Conservation (phyloP, 495 filamentous ascomycete species). For the Penicillium crystallinum region DNA sequence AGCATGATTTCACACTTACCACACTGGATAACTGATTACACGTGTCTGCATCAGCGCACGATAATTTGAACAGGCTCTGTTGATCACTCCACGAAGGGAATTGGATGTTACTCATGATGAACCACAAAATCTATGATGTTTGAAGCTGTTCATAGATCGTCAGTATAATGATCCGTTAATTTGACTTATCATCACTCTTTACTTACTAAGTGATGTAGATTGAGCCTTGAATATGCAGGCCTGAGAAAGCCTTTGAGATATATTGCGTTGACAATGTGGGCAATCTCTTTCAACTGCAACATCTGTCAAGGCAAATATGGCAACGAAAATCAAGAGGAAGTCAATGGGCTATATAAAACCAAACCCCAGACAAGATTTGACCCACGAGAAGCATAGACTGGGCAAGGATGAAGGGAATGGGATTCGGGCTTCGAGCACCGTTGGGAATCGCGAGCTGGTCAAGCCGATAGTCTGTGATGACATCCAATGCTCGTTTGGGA, state of each 20-base stretch:
- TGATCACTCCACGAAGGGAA: slow-evolving; percentile 29
- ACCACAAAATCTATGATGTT: not conserved
- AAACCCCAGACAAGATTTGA: not conserved
- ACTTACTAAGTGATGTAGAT: not conserved
- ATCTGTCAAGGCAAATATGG: slow-evolving; percentile 4
- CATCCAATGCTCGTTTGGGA: slow-evolving; percentile 1
- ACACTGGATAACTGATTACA: slow-evolving; percentile 24
- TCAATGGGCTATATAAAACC: slow-evolving; percentile 12
- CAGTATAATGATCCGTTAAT: not conserved
- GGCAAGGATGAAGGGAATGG: not conserved
- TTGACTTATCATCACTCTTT: not conserved
- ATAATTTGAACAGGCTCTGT: slow-evolving; percentile 27
- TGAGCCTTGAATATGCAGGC: not conserved
- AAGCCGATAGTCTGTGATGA: slow-evolving; percentile 7
- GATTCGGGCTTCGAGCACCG: slow-evolving; percentile 2
- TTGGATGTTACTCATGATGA: slow-evolving; percentile 24
- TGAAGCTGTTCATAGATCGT: not conserved
- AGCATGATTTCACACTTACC: slow-evolving; percentile 18
- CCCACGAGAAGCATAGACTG: slow-evolving; percentile 7
- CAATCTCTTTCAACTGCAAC: not conserved
- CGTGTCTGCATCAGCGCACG: slow-evolving; percentile 27
- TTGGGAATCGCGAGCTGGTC: not conserved
- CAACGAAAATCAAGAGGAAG: not conserved
- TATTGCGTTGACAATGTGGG: not conserved
- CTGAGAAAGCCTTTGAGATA: not conserved